Evolutionary conservation across 805 yeast genomes (phyloP).

Genomic region (Candida multigemmis): DNA sequence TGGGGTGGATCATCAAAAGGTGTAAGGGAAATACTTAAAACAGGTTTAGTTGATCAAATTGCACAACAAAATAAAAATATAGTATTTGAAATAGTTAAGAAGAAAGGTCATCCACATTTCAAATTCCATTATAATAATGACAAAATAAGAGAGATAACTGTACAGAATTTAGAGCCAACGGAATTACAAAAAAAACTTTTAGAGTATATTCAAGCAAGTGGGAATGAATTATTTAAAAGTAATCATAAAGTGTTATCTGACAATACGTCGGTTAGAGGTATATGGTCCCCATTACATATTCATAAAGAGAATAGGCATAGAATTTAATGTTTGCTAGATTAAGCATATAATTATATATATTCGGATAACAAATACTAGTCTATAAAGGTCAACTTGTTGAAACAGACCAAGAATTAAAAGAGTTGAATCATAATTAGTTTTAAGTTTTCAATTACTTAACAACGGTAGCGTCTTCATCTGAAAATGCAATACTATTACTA

Average conservation of each 20-base stretch:
- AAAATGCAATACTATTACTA: conserved; percentile 4
- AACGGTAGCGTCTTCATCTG: conserved; percentile 2
- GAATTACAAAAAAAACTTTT: conserved; percentile 58
- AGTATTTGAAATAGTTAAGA: conserved; percentile 60
- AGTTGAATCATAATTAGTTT: background rate
- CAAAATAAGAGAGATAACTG: conserved; percentile 52
- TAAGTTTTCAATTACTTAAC: background rate
- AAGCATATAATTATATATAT: background rate
- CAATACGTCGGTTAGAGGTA: conserved; percentile 84
- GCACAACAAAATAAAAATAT: conserved; percentile 58
- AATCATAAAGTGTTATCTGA: conserved; percentile 69
- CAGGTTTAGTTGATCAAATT: conserved; percentile 41
- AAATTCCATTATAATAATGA: conserved; percentile 29
- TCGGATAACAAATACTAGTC: background rate
- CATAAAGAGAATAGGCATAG: conserved; percentile 30
- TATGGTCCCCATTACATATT: conserved; percentile 94
- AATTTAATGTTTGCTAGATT: conserved; percentile 11
- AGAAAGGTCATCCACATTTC: conserved; percentile 75
- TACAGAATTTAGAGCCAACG: conserved; percentile 57
- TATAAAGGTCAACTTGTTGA: no score
- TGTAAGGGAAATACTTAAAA: conserved; percentile 55
- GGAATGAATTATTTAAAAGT: conserved; percentile 53
- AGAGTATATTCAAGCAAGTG: conserved; percentile 60
- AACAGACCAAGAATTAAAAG: no score
- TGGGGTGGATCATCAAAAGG: conserved; percentile 95